Conservation (phyloP, 2,329 filamentous ascomycete species). For the Ciborinia camelliae region DNA sequence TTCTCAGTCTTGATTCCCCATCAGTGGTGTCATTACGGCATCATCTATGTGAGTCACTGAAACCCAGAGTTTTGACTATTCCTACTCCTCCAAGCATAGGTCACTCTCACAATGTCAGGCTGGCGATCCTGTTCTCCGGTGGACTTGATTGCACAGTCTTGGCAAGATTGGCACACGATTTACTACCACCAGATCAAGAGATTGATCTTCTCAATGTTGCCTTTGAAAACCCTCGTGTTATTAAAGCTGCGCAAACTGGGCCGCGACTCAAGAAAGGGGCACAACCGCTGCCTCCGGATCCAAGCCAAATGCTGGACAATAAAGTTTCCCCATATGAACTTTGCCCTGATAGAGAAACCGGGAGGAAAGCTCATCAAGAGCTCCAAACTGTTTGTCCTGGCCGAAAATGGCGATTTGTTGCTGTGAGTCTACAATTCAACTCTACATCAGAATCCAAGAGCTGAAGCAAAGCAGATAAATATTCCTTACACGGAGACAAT, state of each 20-base stretch:
- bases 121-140: slow-evolving; percentile 89
- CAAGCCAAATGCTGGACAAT: not conserved
- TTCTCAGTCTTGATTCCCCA: slow-evolving; percentile 43
- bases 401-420: slow-evolving; percentile 78
- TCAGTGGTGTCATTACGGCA: slow-evolving; percentile 53
- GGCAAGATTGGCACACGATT: slow-evolving; percentile 73
- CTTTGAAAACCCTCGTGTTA: slow-evolving; percentile 86
- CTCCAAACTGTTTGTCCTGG: slow-evolving; percentile 64
- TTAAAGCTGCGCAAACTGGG: slow-evolving; percentile 49
- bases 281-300: not conserved
- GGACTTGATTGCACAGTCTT: slow-evolving; percentile 90
- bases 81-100: slow-evolving; percentile 51
- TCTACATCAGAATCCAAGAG: slow-evolving; percentile 14
- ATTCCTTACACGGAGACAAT: slow-evolving; percentile 74
- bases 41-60: slow-evolving; percentile 59
- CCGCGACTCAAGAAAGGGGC: slow-evolving; percentile 28
- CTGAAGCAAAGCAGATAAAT: slow-evolving; percentile 56
- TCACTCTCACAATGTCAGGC: slow-evolving; percentile 43
- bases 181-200: slow-evolving; percentile 63
- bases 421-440: slow-evolving; percentile 45
- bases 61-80: slow-evolving; percentile 61
- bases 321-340: slow-evolving; percentile 60
- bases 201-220: slow-evolving; percentile 94
- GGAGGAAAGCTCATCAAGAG: slow-evolving; percentile 75
- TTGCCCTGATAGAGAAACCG: slow-evolving; percentile 88